Conservation (phyloP, 805 yeast genomes). For the Schwanniomyces polymorphus region DNA sequence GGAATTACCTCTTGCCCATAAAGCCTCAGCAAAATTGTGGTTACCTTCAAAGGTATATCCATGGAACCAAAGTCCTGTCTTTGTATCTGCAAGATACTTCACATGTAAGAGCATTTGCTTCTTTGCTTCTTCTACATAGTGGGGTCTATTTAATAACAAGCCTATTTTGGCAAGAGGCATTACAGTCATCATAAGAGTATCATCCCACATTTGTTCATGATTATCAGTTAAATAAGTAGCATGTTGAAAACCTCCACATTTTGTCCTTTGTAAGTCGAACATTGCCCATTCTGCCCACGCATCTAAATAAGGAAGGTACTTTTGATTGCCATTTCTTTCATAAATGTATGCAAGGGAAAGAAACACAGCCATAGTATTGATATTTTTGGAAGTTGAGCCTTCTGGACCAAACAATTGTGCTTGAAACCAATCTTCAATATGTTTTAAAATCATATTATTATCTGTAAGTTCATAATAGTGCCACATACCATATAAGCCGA, state of each 20-base stretch:
- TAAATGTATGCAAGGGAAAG: constrained; percentile 28
- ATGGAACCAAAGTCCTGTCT: constrained; percentile 32
- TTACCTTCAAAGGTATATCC: constrained; percentile 30
- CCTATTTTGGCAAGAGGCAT: constrained; percentile 36
- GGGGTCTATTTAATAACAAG: constrained; percentile 22
- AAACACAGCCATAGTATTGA: constrained; percentile 36
- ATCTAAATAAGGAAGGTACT: constrained; percentile 26
- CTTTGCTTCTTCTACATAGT: constrained; percentile 33
- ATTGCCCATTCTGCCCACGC: constrained; percentile 36
- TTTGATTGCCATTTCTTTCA: constrained; percentile 16
- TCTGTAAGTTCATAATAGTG: constrained; percentile 29
- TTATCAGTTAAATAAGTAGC: constrained; percentile 28
- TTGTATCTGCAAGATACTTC: constrained; percentile 27
- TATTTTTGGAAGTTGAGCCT: constrained; percentile 32
- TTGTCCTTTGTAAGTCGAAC: constrained; percentile 25
- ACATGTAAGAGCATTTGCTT: constrained; percentile 31
- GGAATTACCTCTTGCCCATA: constrained; percentile 38
- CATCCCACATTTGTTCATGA: constrained; percentile 29
- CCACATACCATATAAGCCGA: constrained; percentile 39
- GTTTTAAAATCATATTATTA: constrained; percentile 16
- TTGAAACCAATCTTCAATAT: constrained; percentile 27
- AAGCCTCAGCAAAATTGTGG: constrained; percentile 24
- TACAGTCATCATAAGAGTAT: constrained; percentile 37
- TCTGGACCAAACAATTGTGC: constrained; percentile 24
- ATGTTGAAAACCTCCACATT: constrained; percentile 36